Conservation (phyloP, 2,329 filamentous ascomycete genomes). For the Hirsutella rhossiliensis region DNA sequence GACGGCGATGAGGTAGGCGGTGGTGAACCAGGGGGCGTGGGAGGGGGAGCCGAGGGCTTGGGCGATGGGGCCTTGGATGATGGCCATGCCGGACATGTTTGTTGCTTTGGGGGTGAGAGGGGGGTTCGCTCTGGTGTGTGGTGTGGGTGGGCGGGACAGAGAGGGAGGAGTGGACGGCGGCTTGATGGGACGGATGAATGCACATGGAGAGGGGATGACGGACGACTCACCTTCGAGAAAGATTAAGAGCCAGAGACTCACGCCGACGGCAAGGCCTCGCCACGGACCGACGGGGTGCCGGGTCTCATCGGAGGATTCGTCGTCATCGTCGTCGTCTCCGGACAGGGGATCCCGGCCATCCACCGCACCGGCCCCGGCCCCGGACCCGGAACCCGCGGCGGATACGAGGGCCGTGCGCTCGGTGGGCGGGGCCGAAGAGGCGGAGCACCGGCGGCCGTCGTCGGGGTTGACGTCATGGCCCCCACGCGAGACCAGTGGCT, state of each 20-base stretch:
- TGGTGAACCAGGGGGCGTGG: constrained; percentile 69
- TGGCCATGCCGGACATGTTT: constrained; percentile 74
- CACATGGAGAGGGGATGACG: neutral
- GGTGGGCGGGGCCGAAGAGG: no score
- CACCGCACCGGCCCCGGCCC: no score
- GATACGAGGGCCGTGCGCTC: no score
- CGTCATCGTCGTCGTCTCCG: neutral
- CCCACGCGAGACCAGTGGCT: no score
- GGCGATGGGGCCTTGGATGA: constrained; percentile 67
- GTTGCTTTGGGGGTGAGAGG: constrained; percentile 23
- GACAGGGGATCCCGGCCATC: neutral
- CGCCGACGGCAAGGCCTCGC: neutral
- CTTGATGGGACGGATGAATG: no score
- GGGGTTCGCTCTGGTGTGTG: neutral
- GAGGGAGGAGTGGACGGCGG: neutral
- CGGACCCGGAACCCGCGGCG: no score
- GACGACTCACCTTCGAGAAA: neutral
- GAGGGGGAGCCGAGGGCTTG: constrained; percentile 63
- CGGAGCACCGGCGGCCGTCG: no score
- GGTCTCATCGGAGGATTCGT: neutral
- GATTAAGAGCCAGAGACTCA: neutral
- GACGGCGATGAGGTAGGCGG: constrained; percentile 54
- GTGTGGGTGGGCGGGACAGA: no score
- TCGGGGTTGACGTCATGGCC: no score
- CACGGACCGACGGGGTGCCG: neutral